Evolutionary conservation across 345 rosid species (phyloP), one percentile per base, ranked within the genome.

Genomic region (Hypericum androsaemum): DNA sequence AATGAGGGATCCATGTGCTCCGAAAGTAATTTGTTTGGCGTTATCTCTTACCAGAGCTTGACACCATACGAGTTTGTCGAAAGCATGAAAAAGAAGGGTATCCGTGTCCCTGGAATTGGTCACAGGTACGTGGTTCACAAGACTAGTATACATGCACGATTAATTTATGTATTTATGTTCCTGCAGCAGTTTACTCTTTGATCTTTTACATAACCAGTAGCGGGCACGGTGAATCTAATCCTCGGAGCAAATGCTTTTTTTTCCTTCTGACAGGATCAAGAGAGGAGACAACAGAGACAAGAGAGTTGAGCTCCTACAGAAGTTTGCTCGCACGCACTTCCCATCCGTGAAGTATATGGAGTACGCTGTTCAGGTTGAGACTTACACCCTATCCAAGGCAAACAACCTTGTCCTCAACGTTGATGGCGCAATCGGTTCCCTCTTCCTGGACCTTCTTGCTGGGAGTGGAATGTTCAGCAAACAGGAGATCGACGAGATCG

Each of bases 61-160:
- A 73, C 98, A 43, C 78, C 98, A 32, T 87, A 90, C 36, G 98
- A 90, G 66, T 90, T 87, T 39, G 98, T 87, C 12, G 98, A 90
- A 67, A 37, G 77, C 62, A 88, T 90, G 98, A 90, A 90, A 74
- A 90, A 90, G 88, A 87, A 87, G 69, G 98, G 96, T 50, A 88
- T 90, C 36, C 95, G 98, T 13, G 98, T 90, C 60, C 98, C 98
- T 35, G 96, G 96, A 50, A 84, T 90, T 59, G 98, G 98, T 28
- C 96, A 90, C 72, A 84, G 98, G 98, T 84, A 74, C 10, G 10
- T n/a, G 56, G 56, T 41, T 11, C 50, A 35, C 12, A 54, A 36
- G 12, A 8, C 15, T n/a, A 14, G 28, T 46, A 10, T 14, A 7
- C 50, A 46, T 13, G 50, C 22, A 13, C 22, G 28, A 22, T 22